Base-by-base conservation (phyloP, 306 rosid genomes). In the Prunus campanulata region DNA sequence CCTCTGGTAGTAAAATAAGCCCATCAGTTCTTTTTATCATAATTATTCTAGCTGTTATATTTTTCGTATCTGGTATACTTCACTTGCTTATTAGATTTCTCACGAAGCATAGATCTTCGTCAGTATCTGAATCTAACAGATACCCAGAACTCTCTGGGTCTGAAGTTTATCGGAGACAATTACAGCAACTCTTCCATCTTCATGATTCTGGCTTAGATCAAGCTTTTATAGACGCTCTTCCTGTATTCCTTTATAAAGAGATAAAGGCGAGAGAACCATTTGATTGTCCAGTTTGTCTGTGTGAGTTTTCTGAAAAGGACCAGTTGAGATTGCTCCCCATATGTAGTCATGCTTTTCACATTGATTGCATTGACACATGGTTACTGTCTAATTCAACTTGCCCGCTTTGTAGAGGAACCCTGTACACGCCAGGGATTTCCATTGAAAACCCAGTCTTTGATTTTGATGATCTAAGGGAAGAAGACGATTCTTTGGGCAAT, bases 181-280 rank as follows among this genome's bases (percentile, higher is more conserved):
- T 93, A 7, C 98, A 94, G n/a, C 97, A 94, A 42, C 93, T 94
- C 68, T 94, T 94, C 82, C 90, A 91, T 25, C 97, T 94, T 65
- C 98, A 94, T 67, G 98, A 94, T 82, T 94, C 96, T 9, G 98
- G 98, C 48, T 70, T 94, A 65, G 98, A 94, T 78, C 98, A 94
- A 78, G 90, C 93, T 76, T 91, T 89, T 68, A 88, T 90, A 13
- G 98, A 94, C 70, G 98, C 96, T 3, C 96, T 94, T 10, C 96
- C 98, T 8, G 90, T 91, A 55, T 94, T 93, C 72, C 83, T 80
- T n/a, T 94, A 87, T 57, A 84, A 85, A 66, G 98, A 91, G 83
- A 87, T 91, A 71, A 79, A 81, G 67, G 98, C 86, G 76, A 88
- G 90, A 75, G 94, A 90, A 80, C 94, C 96, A 6, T 91, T 91